These are phyloP conservation scores for Pterocarpus macrocarpus DNA, from an alignment of 306 rosid species.

Conservation along the genomic window DNA sequence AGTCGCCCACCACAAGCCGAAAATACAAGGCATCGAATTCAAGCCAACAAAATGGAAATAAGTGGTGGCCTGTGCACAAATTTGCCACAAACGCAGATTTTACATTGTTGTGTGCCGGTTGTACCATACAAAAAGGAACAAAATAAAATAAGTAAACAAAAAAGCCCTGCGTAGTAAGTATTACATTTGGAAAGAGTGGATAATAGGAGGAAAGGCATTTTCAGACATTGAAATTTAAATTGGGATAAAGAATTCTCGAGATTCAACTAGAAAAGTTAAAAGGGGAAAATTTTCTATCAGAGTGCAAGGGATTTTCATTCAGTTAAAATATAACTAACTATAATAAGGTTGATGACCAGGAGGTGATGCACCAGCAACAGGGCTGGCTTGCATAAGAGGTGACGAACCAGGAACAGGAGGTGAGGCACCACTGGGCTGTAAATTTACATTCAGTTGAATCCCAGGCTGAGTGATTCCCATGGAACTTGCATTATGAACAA, in stretches of 20 bases:
- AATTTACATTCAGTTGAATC: constrained; percentile 42
- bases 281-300: neutral
- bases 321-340: constrained; percentile 33
- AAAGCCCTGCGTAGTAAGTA: neutral
- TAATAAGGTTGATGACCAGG: constrained; percentile 38
- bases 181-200: constrained; percentile 18
- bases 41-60: neutral
- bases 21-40: neutral
- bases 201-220: constrained; percentile 1
- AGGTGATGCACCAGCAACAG: constrained; percentile 42
- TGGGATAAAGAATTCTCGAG: neutral
- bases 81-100: neutral
- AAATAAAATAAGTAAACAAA: neutral
- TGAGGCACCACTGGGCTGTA: constrained; percentile 55
- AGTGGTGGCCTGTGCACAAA: neutral
- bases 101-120: neutral
- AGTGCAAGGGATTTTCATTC: constrained; percentile 36
- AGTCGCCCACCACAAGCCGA: too few species aligned
- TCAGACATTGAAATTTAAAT: constrained; percentile 1
- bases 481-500: constrained; percentile 52
- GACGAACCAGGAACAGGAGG: constrained; percentile 54
- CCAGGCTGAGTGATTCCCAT: constrained; percentile 55
- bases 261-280: constrained; percentile 29
- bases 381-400: constrained; percentile 35
- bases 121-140: neutral